A percentile compares a stretch with the other conserved stretches of the same genome.
Conservation (phyloP, 768 basidiomycete species). For the Rhodotorula sphaerocarpa region DNA sequence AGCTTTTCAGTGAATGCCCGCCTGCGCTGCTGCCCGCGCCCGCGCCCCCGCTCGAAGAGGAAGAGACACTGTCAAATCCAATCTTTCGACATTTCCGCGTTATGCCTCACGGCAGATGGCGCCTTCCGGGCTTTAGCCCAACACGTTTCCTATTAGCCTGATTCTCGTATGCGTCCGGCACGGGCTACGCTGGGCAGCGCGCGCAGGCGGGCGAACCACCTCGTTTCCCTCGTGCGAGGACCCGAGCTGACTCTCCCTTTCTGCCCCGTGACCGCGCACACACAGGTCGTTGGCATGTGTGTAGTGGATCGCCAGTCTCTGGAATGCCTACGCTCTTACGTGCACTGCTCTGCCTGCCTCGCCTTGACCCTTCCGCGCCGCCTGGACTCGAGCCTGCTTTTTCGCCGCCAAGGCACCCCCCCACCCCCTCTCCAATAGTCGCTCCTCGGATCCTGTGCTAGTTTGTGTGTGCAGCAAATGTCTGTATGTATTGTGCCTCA, state of each 20-base stretch:
- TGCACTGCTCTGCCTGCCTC: too few species aligned
- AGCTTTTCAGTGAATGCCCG: too few species aligned
- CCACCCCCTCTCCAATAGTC: too few species aligned
- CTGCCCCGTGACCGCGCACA: background rate
- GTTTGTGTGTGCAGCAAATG: too few species aligned
- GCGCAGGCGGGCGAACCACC: background rate
- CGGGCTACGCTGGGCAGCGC: background rate
- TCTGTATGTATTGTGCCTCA: too few species aligned
- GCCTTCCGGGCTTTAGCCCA: background rate
- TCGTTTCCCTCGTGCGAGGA: background rate
- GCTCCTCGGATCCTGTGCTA: too few species aligned
- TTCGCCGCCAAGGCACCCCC: too few species aligned
- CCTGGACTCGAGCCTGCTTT: too few species aligned
- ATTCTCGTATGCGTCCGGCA: background rate
- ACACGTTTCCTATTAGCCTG: background rate
- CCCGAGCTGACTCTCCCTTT: background rate
- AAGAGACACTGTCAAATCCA: background rate
- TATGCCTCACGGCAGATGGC: background rate
- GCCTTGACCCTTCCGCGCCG: too few species aligned
- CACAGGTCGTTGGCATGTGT: background rate
- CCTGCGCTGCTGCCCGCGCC: too few species aligned
- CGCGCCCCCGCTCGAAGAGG: too few species aligned
- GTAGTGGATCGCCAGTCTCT: background rate
- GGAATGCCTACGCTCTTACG: too few species aligned
- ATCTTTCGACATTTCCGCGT: background rate